These are phyloP conservation scores for Artomyces pyxidatus DNA, from an alignment of 768 basidiomycete genomes.

Conservation along the genomic window DNA sequence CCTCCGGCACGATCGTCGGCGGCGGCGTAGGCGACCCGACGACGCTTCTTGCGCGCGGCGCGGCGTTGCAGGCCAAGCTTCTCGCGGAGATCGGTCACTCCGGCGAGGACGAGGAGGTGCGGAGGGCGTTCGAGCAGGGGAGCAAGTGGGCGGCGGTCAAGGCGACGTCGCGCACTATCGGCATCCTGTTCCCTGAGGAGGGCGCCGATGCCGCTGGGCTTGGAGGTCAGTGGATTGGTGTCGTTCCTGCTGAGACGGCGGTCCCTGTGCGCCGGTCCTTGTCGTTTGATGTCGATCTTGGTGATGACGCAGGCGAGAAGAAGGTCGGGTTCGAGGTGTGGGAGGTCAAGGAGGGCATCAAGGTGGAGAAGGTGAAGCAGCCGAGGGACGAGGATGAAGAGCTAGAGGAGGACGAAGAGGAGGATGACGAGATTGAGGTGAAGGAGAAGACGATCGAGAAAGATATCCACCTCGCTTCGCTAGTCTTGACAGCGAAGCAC, in stretches of 20 bases:
- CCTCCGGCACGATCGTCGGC: constrained; percentile 56
- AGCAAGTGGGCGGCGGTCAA: constrained; percentile 35
- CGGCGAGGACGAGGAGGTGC: constrained; percentile 42
- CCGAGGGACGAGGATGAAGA: constrained; percentile 38
- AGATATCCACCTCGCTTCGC: constrained; percentile 35
- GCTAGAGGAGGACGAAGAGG: constrained; percentile 41
- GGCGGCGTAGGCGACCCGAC: constrained; percentile 74
- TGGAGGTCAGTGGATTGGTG: constrained; percentile 58
- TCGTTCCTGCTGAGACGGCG: constrained; percentile 64
- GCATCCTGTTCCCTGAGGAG: constrained; percentile 54
- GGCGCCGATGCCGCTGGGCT: constrained; percentile 33
- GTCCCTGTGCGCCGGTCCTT: constrained; percentile 59
- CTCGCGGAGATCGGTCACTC: constrained; percentile 38
- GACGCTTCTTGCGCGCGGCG: constrained; percentile 69
- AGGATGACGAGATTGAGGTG: constrained; percentile 52
- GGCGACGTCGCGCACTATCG: constrained; percentile 57
- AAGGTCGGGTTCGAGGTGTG: constrained; percentile 63
- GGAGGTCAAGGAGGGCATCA: constrained; percentile 66
- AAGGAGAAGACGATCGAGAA: constrained; percentile 57
- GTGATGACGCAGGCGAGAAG: constrained; percentile 28
- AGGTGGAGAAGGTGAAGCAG: constrained; percentile 48
- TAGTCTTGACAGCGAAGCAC: constrained; percentile 29
- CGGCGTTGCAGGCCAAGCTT: constrained; percentile 64
- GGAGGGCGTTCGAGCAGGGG: constrained; percentile 38
- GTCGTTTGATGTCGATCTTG: constrained; percentile 48